A percentile compares a stretch with the other conserved stretches of the same genome.
phyloP scores from a whole-genome alignment of 2,329 filamentous ascomycete genomes.

The Mariannaea sp. region DNA sequence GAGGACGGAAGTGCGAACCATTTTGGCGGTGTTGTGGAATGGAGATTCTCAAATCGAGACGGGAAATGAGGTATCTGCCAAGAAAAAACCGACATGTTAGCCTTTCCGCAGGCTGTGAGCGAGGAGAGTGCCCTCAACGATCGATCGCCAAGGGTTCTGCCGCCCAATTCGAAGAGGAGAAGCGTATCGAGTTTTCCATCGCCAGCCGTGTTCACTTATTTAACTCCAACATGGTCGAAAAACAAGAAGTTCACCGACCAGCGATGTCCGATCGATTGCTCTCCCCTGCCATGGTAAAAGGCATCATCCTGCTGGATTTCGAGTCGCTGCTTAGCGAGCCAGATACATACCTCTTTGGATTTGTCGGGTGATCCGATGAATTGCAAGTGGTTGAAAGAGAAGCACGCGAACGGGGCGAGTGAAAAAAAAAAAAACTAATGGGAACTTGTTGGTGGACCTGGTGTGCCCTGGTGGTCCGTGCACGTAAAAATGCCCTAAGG shows the following conservation, averaged over 20 bases:
- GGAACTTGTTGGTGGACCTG: slow-evolving; percentile 19
- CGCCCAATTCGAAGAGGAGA: slow-evolving; percentile 68
- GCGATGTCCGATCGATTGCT: slow-evolving; percentile 59
- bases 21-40: slow-evolving; percentile 70
- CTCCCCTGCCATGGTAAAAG: slow-evolving; percentile 61
- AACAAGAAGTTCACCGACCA: slow-evolving; percentile 32
- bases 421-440: slow-evolving; percentile 24
- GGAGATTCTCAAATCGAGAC: slow-evolving; percentile 80
- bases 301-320: slow-evolving; percentile 48
- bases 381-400: slow-evolving; percentile 35
- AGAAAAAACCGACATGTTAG: slow-evolving; percentile 55
- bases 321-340: slow-evolving; percentile 38
- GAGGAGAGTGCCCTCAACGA: slow-evolving; percentile 70
- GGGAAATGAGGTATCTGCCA: slow-evolving; percentile 69
- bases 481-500: slow-evolving; percentile 52
- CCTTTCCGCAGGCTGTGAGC: slow-evolving; percentile 62
- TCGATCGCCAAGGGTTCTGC: slow-evolving; percentile 68
- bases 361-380: slow-evolving; percentile 35
- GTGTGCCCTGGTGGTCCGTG: slow-evolving; percentile 51
- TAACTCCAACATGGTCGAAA: slow-evolving; percentile 13
- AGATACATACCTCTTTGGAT: slow-evolving; percentile 53
- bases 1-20: slow-evolving; percentile 99
- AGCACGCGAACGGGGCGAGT: slow-evolving; percentile 23
- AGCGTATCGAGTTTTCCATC: slow-evolving; percentile 62
- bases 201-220: slow-evolving; percentile 25